Percentiles rank a stretch among this genome's conserved stretches.
phyloP scores from a whole-genome alignment of 495 filamentous ascomycete genomes.

The Annulohypoxylon nitens region DNA sequence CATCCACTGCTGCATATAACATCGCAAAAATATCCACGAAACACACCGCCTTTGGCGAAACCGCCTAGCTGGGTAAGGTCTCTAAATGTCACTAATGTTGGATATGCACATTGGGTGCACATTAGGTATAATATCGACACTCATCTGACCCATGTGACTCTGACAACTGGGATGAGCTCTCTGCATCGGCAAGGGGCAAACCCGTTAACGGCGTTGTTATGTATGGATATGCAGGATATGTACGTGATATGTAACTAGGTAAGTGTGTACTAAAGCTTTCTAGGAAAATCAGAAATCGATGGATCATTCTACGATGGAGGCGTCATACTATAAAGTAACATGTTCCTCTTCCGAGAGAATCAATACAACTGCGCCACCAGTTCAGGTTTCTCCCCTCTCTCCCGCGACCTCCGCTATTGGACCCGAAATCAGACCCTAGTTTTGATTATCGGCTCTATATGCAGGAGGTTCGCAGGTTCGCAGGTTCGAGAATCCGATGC shows the following conservation, averaged over 20 bases:
- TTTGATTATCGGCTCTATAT: conserved; percentile 19
- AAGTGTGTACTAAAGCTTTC: not conserved
- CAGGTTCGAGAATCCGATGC: conserved; percentile 33
- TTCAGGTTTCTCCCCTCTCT: not conserved
- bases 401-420: conserved; percentile 36
- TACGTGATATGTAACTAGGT: not conserved
- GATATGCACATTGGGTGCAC: conserved; percentile 1
- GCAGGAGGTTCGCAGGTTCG: conserved; percentile 32
- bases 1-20: conserved; percentile 1
- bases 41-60: conserved; percentile 27
- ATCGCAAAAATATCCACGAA: conserved; percentile 25
- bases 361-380: conserved; percentile 15
- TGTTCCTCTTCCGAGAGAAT: conserved; percentile 20
- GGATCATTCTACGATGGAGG: conserved; percentile 20
- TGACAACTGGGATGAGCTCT: conserved; percentile 10
- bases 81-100: conserved; percentile 2
- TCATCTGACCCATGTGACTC: conserved; percentile 21
- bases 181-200: conserved; percentile 17
- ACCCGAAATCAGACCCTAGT: conserved; percentile 23
- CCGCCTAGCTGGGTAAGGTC: conserved; percentile 9
- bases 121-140: conserved; percentile 1
- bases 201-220: conserved; percentile 1
- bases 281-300: not conserved
- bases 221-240: conserved; percentile 6
- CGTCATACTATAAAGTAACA: conserved; percentile 22